These are phyloP conservation scores for Eremochloa ophiuroides DNA, from an alignment of 176 grass and related monocot genomes.

Conservation along the genomic window DNA sequence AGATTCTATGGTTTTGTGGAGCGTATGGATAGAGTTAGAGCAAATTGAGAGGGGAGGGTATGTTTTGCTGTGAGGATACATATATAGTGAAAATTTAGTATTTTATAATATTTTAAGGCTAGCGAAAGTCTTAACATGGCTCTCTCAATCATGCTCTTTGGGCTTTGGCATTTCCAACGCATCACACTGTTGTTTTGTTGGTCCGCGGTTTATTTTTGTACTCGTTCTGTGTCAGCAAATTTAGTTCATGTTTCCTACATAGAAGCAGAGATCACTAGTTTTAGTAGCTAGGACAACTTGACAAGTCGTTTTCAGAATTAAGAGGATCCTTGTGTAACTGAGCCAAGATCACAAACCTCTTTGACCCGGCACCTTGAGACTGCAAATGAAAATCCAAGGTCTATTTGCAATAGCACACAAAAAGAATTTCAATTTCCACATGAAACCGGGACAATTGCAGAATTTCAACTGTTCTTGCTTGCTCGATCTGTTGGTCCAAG, in stretches of 20 bases:
- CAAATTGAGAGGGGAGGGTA: no score
- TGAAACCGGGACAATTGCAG: neutral
- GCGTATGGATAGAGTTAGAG: no score
- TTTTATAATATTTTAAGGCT: neutral
- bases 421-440: neutral
- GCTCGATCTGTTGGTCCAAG: neutral
- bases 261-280: neutral
- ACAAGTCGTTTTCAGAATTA: neutral
- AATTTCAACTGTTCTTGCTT: neutral
- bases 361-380: constrained; percentile 20
- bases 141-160: no score
- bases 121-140: no score
- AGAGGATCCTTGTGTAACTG: neutral
- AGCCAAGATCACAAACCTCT: neutral
- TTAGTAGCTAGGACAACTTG: neutral
- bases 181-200: neutral
- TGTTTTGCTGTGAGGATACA: no score
- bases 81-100: no score
- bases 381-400: neutral
- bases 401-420: neutral
- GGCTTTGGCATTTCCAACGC: constrained; percentile 5
- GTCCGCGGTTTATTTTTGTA: neutral
- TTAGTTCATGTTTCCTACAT: constrained; percentile 19
- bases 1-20: no score
- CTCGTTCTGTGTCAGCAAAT: neutral